A percentile compares a stretch with the other conserved stretches of the same genome.
phyloP scores from a whole-genome alignment of 257 asterid genomes.

The Solanum sejunctum region DNA sequence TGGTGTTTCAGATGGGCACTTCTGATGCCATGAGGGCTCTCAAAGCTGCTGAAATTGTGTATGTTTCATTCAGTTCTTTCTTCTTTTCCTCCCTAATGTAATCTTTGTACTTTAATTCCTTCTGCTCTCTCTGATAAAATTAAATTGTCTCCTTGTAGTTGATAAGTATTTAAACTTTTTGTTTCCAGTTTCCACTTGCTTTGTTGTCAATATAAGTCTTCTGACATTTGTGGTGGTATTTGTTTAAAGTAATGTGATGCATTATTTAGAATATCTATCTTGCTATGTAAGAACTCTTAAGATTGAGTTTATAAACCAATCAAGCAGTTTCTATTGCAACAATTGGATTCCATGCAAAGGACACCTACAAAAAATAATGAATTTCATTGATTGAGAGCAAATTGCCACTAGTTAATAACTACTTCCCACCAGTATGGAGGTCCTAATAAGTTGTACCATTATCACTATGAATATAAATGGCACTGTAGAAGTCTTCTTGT shows the following conservation, averaged over 20 bases:
- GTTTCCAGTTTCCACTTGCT: not conserved
- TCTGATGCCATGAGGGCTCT: slow-evolving; percentile 90
- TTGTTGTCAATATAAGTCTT: not conserved
- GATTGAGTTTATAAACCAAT: not conserved
- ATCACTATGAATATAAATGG: not conserved
- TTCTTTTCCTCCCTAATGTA: not conserved
- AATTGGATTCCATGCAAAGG: not conserved
- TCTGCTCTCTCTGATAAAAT: not conserved
- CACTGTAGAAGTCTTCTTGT: not conserved
- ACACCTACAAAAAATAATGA: not conserved
- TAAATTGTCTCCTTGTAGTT: not conserved
- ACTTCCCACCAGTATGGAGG: not conserved
- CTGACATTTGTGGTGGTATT: not conserved
- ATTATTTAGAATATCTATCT: not conserved
- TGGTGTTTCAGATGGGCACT: slow-evolving; percentile 92
- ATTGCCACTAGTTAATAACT: not conserved
- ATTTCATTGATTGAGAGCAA: not conserved
- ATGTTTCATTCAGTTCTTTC: slow-evolving; percentile 11
- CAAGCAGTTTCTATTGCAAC: not conserved
- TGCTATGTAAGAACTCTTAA: not conserved
- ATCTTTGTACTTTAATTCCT: not conserved
- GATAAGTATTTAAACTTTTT: not conserved
- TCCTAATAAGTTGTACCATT: not conserved
- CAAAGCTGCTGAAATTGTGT: slow-evolving; percentile 73
- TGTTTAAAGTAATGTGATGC: not conserved